Base-by-base conservation (phyloP, 2,329 filamentous ascomycete genomes). In the Diaporthe vexans region DNA sequence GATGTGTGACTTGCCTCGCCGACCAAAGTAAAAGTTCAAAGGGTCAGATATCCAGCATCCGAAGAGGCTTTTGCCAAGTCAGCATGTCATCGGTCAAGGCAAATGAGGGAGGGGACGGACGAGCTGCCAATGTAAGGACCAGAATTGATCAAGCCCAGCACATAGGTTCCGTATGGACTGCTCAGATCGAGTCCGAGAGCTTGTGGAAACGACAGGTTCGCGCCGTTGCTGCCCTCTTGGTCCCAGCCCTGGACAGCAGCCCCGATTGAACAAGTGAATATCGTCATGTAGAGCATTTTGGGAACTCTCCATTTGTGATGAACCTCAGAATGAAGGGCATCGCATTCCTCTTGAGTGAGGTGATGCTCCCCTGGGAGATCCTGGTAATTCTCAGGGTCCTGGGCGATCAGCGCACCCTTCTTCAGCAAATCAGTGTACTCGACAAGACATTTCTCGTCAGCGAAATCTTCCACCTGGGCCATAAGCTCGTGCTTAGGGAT, bases 231-330 rank as follows among this genome's bases (percentile, higher is more conserved):
- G 29, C 85, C 85, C 10, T 82, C 88, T 86, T 83, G 81, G 77
- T 85, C 83, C 84, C 82, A 84, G 24, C 81, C 84, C 76, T 90
- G 90, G 13, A 89, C 87, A 9, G 88, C 88, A 3, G 89, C 88
- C 3, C 87, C 88, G 35, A 90, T 82, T 3, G 88, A 87, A 78
- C 87, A 88, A 77, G 89, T 85, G 29, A 85, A 81, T 78, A 87
- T 85, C 57, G 86, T 93, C 76, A 92, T 86, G 82, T 91, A 92
- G 17, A 94, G 85, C 63, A 88, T 87, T 78, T 78, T 85, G 0
- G 92, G 91, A 51, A 92, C 87, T 74, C 88, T 86, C 91, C 92
- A 94, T 79, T 91, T 92, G 86, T 94, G 91, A n/a, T 90, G 84
- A 40, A 89, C 85, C 81, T 94, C 93, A 73, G 91, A 85, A 63